Evolutionary conservation across 345 rosid species (phyloP), one percentile per base, ranked within the genome.

Genomic region (Xanthoceras sorbifolium): DNA sequence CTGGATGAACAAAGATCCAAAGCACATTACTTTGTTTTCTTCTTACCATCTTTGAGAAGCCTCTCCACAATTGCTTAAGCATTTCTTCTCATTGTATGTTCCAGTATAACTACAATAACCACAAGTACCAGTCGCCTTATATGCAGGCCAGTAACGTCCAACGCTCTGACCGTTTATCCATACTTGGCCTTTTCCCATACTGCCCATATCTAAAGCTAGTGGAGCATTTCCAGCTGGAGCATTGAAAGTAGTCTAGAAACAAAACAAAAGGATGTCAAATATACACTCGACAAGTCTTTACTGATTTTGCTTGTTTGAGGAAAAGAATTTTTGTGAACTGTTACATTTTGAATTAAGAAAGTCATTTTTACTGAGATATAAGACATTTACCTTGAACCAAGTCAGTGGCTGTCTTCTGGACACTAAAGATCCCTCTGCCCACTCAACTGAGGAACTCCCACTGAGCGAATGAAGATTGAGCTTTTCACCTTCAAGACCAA

Each of bases 111-210:
- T 80, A 78, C 99, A 95, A 57, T 67, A 77, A 60, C 79, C 84
- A 67, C 99, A 95, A 73, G 78, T 54, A 75, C 97, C 99, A 38
- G 92, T 78, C 44, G 96, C 98, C 79, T 90, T 92, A 40, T 92
- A 93, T 18, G 97, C 97, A 80, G 99, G 97, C 98, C 95, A 93
- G 76, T 92, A 86, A 57, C 99, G 97, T 60, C 99, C 99, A 42
- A 92, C 62, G 74, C 91, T 88, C 82, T 90, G 91, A 67, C 98
- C 99, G 74, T 96, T 96, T 73, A 96, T 89, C 99, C 99, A 96
- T 60, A 90, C 82, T 78, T 96, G 97, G 54, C 99, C 99, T 87
- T 96, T 96, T n/a, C 98, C 92, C 99, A 96, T 96, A 77, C 94
- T 91, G 70, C 80, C 84, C 98, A 96, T 91, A 78, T 96, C 98